Base-by-base conservation (phyloP, 1,284 basidiomycete species). In the Anthracocystis setariae region DNA sequence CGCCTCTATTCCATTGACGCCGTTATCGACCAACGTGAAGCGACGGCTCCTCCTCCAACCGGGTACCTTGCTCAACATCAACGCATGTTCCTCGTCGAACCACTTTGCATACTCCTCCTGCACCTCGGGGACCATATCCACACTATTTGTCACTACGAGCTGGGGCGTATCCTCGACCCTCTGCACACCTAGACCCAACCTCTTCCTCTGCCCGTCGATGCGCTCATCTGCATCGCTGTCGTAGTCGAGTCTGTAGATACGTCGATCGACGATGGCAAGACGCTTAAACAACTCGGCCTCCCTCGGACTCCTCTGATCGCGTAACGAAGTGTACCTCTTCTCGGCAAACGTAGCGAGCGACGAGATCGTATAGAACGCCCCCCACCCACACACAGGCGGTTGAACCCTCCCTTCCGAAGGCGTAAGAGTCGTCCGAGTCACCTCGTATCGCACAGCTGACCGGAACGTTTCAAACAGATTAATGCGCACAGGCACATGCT, bases 401-500 rank as follows among this genome's bases (percentile, higher is more conserved):
- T 27, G 17, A 25, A 8, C n/a, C n/a, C n/a, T n/a, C n/a, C n/a
- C n/a, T 1, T 13, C 44, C 7, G 47, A 42, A 0, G 58, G 46
- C 7, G 20, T 13, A 3, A 46, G 1, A 20, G 54, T 21, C 9
- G 52, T 37, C 1, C 45, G 46, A 1, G 46, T 38, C 0, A 73
- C 62, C 5, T 46, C 13, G 25, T 74, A 73, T 1, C 66, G 57
- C 3, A 29, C 59, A 3, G 60, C 66, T 7, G 59, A 57, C 12
- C 52, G 54, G 46, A 73, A 73, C 5, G 57, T 49, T 12, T 27
- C 1, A 21, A 76, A 73, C 10, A 33, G 37, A 4, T 54, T 44
- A 10, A 80, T 80, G 1, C 84, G 78, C 3, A 84, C 56, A 2
- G 84, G 84, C 2, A 84, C 80, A 52, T 84, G 84, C 54, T 84